phyloP scores from a whole-genome alignment of 495 filamentous ascomycete species.

The Massariosphaeria phaeospora region DNA sequence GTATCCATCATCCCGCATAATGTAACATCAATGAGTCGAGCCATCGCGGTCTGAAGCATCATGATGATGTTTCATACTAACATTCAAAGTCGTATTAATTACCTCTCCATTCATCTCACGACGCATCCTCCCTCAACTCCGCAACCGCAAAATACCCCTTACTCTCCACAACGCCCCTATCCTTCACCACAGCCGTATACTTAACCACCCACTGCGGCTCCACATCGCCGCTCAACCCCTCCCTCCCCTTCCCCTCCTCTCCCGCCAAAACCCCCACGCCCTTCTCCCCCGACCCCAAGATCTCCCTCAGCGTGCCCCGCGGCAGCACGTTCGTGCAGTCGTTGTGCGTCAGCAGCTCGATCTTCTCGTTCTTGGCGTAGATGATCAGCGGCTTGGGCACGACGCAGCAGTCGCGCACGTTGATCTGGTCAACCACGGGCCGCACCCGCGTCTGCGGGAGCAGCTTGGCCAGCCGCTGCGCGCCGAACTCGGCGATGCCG shows the following conservation, averaged over 20 bases:
- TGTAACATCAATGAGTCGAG: no score
- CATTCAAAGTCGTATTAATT: no score
- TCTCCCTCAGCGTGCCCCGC: conserved; percentile 71
- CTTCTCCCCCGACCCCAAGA: conserved; percentile 56
- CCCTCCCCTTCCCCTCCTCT: conserved; percentile 47
- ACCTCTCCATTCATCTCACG: not conserved
- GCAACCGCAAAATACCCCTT: conserved; percentile 94
- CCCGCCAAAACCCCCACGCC: conserved; percentile 40
- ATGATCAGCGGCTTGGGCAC: conserved; percentile 84
- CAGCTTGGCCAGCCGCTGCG: conserved; percentile 66
- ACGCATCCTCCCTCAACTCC: conserved; percentile 46
- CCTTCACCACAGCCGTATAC: conserved; percentile 94
- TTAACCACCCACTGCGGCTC: conserved; percentile 92
- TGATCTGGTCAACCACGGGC: conserved; percentile 92
- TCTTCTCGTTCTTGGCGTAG: conserved; percentile 75
- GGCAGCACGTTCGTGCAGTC: conserved; percentile 91
- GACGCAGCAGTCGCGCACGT: conserved; percentile 91
- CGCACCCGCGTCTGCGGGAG: conserved; percentile 61
- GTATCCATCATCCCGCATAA: no score
- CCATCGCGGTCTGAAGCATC: no score
- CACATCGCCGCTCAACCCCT: conserved; percentile 66
- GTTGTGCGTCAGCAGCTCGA: conserved; percentile 89
- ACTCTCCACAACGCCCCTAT: conserved; percentile 96
- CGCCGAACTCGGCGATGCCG: conserved; percentile 87
- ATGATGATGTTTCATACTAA: no score